A percentile compares a stretch with the other conserved stretches of the same genome.
phyloP scores from a whole-genome alignment of 2,329 filamentous ascomycete species.

The Monilinia vaccinii-corymbosi region DNA sequence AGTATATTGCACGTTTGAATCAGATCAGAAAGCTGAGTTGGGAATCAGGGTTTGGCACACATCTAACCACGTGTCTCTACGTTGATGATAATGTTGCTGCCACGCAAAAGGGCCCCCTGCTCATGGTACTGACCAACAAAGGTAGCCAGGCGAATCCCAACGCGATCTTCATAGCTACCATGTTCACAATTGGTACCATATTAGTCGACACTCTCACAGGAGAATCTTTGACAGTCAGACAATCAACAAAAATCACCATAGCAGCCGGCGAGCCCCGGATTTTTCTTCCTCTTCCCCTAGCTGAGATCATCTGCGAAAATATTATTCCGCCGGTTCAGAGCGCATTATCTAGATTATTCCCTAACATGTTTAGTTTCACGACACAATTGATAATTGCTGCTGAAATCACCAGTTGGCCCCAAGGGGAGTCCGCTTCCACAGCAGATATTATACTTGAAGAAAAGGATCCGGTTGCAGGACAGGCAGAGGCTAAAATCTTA shows the following conservation, averaged over 20 bases:
- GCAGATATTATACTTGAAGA: background rate
- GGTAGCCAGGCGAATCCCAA: slow-evolving; percentile 8
- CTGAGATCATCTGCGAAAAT: slow-evolving; percentile 5
- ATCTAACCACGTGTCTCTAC: slow-evolving; percentile 9
- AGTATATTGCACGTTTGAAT: slow-evolving; percentile 13
- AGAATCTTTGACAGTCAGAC: slow-evolving; percentile 12
- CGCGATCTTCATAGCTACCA: slow-evolving; percentile 5
- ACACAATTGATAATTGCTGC: background rate
- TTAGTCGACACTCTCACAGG: slow-evolving; percentile 14
- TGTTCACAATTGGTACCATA: slow-evolving; percentile 11
- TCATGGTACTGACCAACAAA: slow-evolving; percentile 15
- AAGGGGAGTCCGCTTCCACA: background rate
- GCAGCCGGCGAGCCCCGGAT: slow-evolving; percentile 10
- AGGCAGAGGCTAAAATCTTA: background rate
- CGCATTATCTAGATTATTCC: background rate
- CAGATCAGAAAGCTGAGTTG: slow-evolving; percentile 12
- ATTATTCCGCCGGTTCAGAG: slow-evolving; percentile 6
- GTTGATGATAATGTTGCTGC: slow-evolving; percentile 6
- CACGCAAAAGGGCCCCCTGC: slow-evolving; percentile 14
- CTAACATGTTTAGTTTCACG: background rate
- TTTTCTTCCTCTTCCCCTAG: slow-evolving; percentile 10
- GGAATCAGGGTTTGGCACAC: slow-evolving; percentile 14
- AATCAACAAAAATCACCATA: slow-evolving; percentile 8
- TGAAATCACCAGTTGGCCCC: background rate
- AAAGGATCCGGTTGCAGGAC: background rate